phyloP scores from a whole-genome alignment of 2,329 filamentous ascomycete genomes.

The Ambrosiella cleistominuta region DNA sequence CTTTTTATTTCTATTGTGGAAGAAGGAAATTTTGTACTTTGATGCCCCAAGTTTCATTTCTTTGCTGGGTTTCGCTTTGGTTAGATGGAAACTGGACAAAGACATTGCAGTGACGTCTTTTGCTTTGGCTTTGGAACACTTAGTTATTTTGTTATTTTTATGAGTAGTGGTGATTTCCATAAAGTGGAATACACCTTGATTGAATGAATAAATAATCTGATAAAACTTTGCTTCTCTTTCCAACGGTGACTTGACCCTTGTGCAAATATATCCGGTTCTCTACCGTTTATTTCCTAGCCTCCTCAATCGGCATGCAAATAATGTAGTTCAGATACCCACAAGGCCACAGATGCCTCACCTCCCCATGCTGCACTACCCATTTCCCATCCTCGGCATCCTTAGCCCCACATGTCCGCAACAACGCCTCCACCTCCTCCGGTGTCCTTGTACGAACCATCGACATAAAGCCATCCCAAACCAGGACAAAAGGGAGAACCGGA shows the following conservation, averaged over 20 bases:
- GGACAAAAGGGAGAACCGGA: slow-evolving; percentile 48
- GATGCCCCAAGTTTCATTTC: neutral
- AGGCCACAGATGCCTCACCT: slow-evolving; percentile 31
- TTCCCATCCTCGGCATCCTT: slow-evolving; percentile 22
- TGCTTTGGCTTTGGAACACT: slow-evolving; percentile 3
- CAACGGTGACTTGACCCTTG: neutral
- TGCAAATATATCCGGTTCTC: neutral
- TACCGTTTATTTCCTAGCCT: neutral
- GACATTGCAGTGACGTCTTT: neutral
- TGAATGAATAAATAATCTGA: too few relatives aligned
- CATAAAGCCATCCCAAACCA: slow-evolving; percentile 52
- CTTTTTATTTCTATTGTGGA: too few relatives aligned
- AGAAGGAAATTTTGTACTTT: slow-evolving; percentile 5
- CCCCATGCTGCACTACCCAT: slow-evolving; percentile 35
- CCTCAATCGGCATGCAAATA: slow-evolving; percentile 25
- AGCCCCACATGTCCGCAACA: slow-evolving; percentile 36
- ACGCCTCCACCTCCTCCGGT: slow-evolving; percentile 41
- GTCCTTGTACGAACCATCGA: slow-evolving; percentile 51
- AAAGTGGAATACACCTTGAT: too few relatives aligned
- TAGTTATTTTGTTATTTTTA: neutral
- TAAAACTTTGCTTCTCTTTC: too few relatives aligned
- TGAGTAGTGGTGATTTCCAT: neutral
- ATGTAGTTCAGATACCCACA: slow-evolving; percentile 35
- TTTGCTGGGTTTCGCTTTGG: neutral
- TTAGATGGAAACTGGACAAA: slow-evolving; percentile 1